Evolutionary conservation across 805 yeast genomes (phyloP).

Genomic region (Kuraishia borneana): DNA sequence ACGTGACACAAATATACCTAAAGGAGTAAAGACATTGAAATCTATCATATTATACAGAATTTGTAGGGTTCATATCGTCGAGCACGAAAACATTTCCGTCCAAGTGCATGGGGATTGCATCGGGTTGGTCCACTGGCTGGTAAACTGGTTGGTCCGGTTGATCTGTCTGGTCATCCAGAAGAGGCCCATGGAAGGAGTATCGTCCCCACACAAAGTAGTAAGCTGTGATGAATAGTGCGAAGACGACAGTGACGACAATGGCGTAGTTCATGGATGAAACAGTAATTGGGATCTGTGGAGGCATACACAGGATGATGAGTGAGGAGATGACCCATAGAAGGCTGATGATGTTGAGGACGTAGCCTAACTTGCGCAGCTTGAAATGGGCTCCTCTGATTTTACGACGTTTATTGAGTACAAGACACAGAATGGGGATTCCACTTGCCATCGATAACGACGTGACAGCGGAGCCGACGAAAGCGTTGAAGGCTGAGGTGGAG

Average conservation of each 20-base stretch:
- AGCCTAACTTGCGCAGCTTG: conserved; percentile 52
- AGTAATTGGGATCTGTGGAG: conserved; percentile 50
- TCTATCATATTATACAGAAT: too few species aligned
- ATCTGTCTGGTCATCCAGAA: conserved; percentile 20
- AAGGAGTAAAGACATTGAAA: too few species aligned
- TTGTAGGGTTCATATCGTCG: too few species aligned
- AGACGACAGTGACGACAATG: conserved; percentile 42
- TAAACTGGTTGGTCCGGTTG: too few species aligned
- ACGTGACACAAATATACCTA: too few species aligned
- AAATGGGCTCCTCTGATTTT: conserved; percentile 61
- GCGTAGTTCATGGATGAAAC: conserved; percentile 51
- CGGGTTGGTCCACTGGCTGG: too few species aligned
- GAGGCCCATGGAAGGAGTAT: conserved; percentile 52
- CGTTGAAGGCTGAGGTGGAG: conserved; percentile 68
- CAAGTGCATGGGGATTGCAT: too few species aligned
- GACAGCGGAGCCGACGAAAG: conserved; percentile 78
- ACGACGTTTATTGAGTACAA: conserved; percentile 44
- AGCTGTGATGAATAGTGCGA: conserved; percentile 34
- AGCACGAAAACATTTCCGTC: too few species aligned
- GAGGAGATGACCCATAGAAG: conserved; percentile 51
- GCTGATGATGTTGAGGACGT: conserved; percentile 47
- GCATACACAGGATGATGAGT: conserved; percentile 53
- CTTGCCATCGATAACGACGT: conserved; percentile 65
- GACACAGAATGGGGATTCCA: conserved; percentile 62
- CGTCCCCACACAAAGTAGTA: conserved; percentile 53